These are phyloP conservation scores for Yarrowia sp. DNA, from an alignment of 805 yeast species.

Conservation along the genomic window DNA sequence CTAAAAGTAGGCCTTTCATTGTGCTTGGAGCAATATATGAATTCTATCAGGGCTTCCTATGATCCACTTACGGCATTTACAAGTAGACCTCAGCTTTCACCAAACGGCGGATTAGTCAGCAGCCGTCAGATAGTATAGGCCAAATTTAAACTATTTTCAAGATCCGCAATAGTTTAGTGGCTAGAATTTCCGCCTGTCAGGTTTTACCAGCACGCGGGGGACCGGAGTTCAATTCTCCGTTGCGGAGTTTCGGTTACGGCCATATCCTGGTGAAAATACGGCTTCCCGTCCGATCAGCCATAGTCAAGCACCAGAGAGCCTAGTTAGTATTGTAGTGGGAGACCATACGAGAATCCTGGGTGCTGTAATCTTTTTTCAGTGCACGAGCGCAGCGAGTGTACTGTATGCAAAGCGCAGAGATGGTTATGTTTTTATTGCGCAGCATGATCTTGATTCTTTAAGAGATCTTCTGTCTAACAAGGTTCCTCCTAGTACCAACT, in stretches of 20 bases:
- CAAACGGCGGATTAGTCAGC: too few species aligned
- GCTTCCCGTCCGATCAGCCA: constrained; percentile 6
- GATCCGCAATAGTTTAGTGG: constrained; percentile 41
- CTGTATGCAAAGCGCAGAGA: too few species aligned
- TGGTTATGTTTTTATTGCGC: background rate
- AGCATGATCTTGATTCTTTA: too few species aligned
- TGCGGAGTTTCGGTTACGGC: background rate
- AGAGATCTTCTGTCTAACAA: too few species aligned
- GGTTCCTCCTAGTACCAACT: too few species aligned
- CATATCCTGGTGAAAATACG: constrained; percentile 1
- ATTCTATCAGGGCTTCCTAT: too few species aligned
- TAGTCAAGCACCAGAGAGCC: constrained; percentile 10
- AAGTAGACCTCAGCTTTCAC: too few species aligned
- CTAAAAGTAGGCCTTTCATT: too few species aligned
- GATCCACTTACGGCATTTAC: too few species aligned
- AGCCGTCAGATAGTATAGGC: too few species aligned
- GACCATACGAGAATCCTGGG: constrained; percentile 1
- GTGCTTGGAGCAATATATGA: too few species aligned
- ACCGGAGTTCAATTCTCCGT: constrained; percentile 19
- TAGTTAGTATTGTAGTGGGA: constrained; percentile 3
- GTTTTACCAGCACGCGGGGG: constrained; percentile 12
- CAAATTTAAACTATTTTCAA: too few species aligned
- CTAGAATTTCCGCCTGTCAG: constrained; percentile 44
- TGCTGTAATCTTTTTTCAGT: background rate
- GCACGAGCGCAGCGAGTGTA: background rate